phyloP scores from a whole-genome alignment of 352 stramenopile genomes.

The Pythium aristosporum region DNA sequence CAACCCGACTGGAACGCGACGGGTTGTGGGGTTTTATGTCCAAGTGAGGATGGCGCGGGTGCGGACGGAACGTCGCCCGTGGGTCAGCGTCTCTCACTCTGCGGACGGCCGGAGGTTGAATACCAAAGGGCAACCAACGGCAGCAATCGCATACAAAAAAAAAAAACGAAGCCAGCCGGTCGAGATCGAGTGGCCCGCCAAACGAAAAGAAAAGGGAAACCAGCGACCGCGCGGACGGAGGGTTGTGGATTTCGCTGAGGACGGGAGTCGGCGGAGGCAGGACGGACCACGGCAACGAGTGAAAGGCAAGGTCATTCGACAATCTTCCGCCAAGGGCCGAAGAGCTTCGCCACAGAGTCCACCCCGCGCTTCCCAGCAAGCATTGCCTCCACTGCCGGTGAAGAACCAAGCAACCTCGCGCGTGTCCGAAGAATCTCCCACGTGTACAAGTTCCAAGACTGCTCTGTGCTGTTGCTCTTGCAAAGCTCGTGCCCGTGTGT shows the following conservation, averaged over 20 bases:
- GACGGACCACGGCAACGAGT: not conserved
- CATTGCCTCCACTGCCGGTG: not conserved
- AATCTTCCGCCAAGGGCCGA: slow-evolving; percentile 19
- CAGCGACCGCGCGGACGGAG: slow-evolving; percentile 10
- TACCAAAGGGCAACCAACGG: slow-evolving; percentile 26
- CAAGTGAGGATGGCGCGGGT: slow-evolving; percentile 26
- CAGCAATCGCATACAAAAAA: slow-evolving; percentile 4
- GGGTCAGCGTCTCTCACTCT: slow-evolving; percentile 24
- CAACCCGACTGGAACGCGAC: slow-evolving; percentile 23
- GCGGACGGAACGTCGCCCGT: slow-evolving; percentile 7
- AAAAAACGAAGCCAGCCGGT: slow-evolving; percentile 25
- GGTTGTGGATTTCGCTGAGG: slow-evolving; percentile 6
- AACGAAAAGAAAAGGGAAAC: slow-evolving; percentile 16
- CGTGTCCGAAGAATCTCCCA: not conserved
- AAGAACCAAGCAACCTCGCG: not conserved
- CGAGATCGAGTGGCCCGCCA: slow-evolving; percentile 10
- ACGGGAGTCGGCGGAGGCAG: not conserved
- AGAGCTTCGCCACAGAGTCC: not conserved
- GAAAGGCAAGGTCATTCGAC: slow-evolving; percentile 16
- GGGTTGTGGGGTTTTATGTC: slow-evolving; percentile 20
- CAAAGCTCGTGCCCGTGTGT: slow-evolving; percentile 1
- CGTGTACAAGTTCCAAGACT: slow-evolving; percentile 1
- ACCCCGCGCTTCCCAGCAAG: not conserved
- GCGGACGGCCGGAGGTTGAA: slow-evolving; percentile 15
- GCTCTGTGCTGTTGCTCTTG: not conserved